These are phyloP conservation scores for Calonectria naviculata DNA, from an alignment of 2,329 filamentous ascomycete species.

Conservation along the genomic window DNA sequence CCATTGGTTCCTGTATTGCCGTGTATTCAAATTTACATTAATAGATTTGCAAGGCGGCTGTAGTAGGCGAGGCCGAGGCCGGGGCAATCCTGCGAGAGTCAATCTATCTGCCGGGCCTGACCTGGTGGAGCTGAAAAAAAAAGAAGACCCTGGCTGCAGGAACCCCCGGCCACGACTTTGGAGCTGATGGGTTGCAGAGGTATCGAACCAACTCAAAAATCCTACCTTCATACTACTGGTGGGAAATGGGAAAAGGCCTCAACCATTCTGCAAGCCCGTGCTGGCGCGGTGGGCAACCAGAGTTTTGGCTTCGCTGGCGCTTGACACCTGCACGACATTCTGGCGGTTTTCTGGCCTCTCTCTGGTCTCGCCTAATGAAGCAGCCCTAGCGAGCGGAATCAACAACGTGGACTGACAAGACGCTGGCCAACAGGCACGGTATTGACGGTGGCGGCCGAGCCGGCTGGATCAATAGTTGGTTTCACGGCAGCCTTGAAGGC, in stretches of 20 bases:
- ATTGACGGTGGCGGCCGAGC: constrained; percentile 29
- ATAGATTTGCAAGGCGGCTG: neutral
- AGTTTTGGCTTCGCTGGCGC: neutral
- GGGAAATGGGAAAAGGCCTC: too few relatives aligned
- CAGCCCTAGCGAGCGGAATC: neutral
- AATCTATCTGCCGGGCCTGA: neutral
- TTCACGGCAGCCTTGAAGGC: constrained; percentile 22
- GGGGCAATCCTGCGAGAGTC: neutral
- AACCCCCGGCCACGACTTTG: neutral
- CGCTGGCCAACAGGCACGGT: constrained; percentile 9
- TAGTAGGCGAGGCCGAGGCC: neutral
- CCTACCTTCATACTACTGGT: too few relatives aligned
- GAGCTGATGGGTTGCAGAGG: neutral
- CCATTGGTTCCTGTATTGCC: neutral
- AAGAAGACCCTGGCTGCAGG: neutral
- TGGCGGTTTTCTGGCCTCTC: constrained; percentile 20
- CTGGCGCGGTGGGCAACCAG: neutral
- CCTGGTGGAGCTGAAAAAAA: neutral
- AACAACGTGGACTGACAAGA: constrained; percentile 8
- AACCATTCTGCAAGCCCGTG: constrained; percentile 18
- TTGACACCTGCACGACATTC: constrained; percentile 28
- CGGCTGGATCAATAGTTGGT: constrained; percentile 21
- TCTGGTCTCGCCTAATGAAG: neutral
- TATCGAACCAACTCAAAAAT: neutral
- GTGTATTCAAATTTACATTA: neutral